Evolutionary conservation across 768 basidiomycete genomes (phyloP), one percentile per base, ranked within the genome.

Genomic region (Rhizopogon salebrosus): DNA sequence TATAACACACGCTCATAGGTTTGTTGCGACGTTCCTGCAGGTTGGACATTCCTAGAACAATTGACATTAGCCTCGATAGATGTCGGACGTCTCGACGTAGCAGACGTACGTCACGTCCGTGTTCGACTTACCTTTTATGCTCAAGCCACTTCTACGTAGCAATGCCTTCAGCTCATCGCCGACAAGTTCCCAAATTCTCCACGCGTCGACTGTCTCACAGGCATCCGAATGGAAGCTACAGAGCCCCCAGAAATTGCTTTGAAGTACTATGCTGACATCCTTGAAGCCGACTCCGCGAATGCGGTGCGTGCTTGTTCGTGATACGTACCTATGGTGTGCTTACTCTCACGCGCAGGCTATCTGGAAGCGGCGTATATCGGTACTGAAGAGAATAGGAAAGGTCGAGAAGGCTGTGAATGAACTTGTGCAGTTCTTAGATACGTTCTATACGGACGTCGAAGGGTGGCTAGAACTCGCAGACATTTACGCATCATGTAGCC

Each of bases 401-500:
- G 67, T 79, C 0, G 83, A 91, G 48, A 76, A 75, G 45, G 85
- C 89, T 0, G 82, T 88, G 2, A 78, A 83, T 9, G 83, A 92
- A 61, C 76, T 95, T 3, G 80, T 80, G 13, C 72, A 77, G 39
- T 84, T 86, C 59, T 77, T 93, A 18, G 93, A 97, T 61, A 91
- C 87, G 0, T 88, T 92, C 64, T 97, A 95, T 65, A 83, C 83
- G 20, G 94, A 97, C 57, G 74, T 86, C 13, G 91, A 94, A 58
- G 92, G 81, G 10, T 95, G 94, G 93, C 70, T 89, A 16, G 87
- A 94, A 64, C 80, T 97, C 22, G 84, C 89, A 0, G 86, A 89
- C 61, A 80, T 91, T 4, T 92, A 95, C 59, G 73, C 83, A 4
- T 75, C 80, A 10, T 84, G 85, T 59, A 81, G 83, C 58, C 85